A percentile compares a stretch with the other conserved stretches of the same genome.
phyloP scores from a whole-genome alignment of 495 filamentous ascomycete genomes.

The Lasiosphaeria miniovina region DNA sequence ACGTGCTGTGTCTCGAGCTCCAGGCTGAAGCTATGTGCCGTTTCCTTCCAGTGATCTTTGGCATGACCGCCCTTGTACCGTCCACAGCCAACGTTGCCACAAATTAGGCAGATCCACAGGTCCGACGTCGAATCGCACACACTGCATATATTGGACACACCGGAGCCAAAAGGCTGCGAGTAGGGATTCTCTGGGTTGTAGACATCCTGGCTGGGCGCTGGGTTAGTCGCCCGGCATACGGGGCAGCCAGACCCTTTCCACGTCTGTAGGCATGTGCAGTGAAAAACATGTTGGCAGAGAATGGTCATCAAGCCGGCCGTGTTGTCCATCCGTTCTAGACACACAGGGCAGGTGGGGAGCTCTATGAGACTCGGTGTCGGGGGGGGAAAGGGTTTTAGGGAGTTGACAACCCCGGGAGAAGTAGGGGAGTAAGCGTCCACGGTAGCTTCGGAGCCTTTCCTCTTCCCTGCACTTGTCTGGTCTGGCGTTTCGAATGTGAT shows the following conservation, averaged over 20 bases:
- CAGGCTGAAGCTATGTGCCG: constrained; percentile 84
- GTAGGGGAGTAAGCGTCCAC: constrained; percentile 64
- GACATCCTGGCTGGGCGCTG: constrained; percentile 25
- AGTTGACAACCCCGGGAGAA: constrained; percentile 44
- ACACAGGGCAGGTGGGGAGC: constrained; percentile 93
- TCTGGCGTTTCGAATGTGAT: constrained; percentile 60
- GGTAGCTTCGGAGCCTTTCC: constrained; percentile 60
- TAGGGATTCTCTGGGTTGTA: constrained; percentile 41
- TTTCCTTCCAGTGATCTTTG: constrained; percentile 88
- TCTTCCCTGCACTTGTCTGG: constrained; percentile 48
- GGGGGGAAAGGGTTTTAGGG: constrained; percentile 81
- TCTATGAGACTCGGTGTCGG: constrained; percentile 88
- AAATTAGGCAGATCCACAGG: constrained; percentile 93
- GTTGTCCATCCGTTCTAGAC: constrained; percentile 97
- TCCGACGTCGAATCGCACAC: constrained; percentile 75
- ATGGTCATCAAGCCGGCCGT: constrained; percentile 93
- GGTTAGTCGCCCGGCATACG: constrained; percentile 83
- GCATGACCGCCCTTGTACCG: constrained; percentile 93
- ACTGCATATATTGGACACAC: constrained; percentile 56
- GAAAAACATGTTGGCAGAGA: constrained; percentile 96
- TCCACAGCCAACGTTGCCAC: constrained; percentile 89
- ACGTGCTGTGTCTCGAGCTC: constrained; percentile 90
- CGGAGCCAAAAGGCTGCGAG: constrained; percentile 49
- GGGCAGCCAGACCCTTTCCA: constrained; percentile 94
- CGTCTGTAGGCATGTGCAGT: constrained; percentile 93